Evolutionary conservation across 768 basidiomycete species (phyloP).

Genomic region (Cystobasidium ongulense): DNA sequence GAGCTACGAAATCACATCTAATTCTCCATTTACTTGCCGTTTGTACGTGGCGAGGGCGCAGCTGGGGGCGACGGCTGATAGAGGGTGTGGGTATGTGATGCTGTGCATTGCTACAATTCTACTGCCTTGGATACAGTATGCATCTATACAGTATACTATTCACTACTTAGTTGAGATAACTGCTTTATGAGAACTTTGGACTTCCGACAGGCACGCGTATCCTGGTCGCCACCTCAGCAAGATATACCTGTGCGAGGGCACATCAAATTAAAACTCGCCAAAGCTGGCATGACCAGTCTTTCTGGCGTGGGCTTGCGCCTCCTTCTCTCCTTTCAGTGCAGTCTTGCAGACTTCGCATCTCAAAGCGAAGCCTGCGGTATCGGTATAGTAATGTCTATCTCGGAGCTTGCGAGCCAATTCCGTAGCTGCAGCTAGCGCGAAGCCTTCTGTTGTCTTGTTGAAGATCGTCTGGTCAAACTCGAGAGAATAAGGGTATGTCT

Average conservation of each 20-base stretch:
- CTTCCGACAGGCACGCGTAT: too few relatives aligned
- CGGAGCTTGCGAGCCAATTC: constrained; percentile 20
- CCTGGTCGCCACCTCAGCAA: too few relatives aligned
- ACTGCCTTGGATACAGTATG: too few relatives aligned
- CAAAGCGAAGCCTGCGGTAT: constrained; percentile 27
- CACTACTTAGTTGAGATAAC: too few relatives aligned
- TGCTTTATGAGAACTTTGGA: too few relatives aligned
- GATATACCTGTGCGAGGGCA: too few relatives aligned
- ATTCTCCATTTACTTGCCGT: neutral
- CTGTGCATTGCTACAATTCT: too few relatives aligned
- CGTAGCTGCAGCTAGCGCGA: neutral
- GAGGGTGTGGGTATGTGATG: too few relatives aligned
- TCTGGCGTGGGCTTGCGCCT: constrained; percentile 26
- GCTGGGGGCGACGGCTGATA: too few relatives aligned
- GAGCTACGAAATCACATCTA: neutral
- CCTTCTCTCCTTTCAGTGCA: constrained; percentile 31
- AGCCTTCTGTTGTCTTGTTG: neutral
- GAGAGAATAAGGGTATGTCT: constrained; percentile 33
- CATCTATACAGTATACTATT: too few relatives aligned
- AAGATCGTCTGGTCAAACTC: constrained; percentile 78
- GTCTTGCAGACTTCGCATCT: constrained; percentile 31
- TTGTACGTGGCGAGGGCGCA: too few relatives aligned
- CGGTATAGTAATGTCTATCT: constrained; percentile 29
- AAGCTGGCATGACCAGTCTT: constrained; percentile 30
- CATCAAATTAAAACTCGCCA: constrained; percentile 16